These are phyloP conservation scores for Dryas alaskensis DNA, from an alignment of 306 rosid genomes.

Conservation along the genomic window DNA sequence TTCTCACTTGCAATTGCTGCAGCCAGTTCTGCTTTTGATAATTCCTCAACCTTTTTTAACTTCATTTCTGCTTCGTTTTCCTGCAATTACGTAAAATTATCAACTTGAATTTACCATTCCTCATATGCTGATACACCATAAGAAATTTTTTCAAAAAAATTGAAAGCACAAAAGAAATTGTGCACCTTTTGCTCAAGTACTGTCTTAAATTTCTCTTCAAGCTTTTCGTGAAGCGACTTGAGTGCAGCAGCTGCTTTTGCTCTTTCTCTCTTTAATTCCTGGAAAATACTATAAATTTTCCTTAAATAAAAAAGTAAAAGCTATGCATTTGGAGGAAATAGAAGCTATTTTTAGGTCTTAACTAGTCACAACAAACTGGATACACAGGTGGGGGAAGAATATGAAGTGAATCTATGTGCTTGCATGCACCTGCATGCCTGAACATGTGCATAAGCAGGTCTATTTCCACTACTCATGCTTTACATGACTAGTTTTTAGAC, in stretches of 20 bases:
- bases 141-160: neutral
- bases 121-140: slow-evolving; percentile 22
- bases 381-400: neutral
- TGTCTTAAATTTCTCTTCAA: slow-evolving; percentile 70
- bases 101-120: slow-evolving; percentile 28
- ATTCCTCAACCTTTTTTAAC: slow-evolving; percentile 53
- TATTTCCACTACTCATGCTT: neutral
- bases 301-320: neutral
- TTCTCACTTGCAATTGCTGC: slow-evolving; percentile 85
- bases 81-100: slow-evolving; percentile 45
- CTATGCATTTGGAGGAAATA: neutral
- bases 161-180: slow-evolving; percentile 24
- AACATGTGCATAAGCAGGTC: neutral
- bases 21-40: slow-evolving; percentile 76
- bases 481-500: neutral
- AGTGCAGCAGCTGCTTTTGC: slow-evolving; percentile 82
- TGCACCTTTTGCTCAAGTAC: slow-evolving; percentile 85
- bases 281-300: slow-evolving; percentile 13
- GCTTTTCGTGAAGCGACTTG: slow-evolving; percentile 75
- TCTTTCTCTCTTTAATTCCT: slow-evolving; percentile 87
- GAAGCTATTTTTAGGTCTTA: neutral
- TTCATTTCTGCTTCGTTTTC: slow-evolving; percentile 60
- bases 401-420: neutral
- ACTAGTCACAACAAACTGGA: neutral
- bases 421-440: no score